Conservation (phyloP, 495 filamentous ascomycete species). For the Daldinia bambusicola region DNA sequence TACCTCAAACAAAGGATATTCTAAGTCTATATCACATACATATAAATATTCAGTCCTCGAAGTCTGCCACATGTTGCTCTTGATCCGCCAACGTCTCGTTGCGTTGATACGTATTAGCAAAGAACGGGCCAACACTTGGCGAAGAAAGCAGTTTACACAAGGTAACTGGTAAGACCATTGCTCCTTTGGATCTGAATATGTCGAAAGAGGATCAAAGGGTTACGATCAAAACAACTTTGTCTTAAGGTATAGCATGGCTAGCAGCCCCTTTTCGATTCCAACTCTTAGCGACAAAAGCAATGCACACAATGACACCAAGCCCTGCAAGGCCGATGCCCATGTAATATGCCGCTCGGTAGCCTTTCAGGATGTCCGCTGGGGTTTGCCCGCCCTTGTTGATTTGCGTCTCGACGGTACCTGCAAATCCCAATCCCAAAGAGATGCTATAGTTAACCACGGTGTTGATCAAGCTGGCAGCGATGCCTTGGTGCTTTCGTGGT, state of each 20-base stretch:
- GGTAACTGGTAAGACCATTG: neutral
- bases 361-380: conserved; percentile 48
- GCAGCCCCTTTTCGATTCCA: conserved; percentile 10
- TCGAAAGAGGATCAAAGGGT: neutral
- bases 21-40: neutral
- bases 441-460: conserved; percentile 60
- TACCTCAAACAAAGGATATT: neutral
- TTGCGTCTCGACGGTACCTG: conserved; percentile 57
- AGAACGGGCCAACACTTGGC: neutral
- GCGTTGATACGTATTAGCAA: neutral
- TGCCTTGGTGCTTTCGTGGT: conserved; percentile 55
- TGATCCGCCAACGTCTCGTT: neutral
- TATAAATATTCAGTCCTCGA: neutral
- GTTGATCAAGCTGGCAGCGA: conserved; percentile 56
- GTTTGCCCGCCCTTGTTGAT: conserved; percentile 48
- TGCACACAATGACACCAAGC: conserved; percentile 39
- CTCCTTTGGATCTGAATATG: neutral
- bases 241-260: neutral
- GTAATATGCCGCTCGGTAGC: conserved; percentile 53
- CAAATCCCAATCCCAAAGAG: conserved; percentile 59
- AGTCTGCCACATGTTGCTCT: neutral
- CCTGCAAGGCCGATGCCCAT: conserved; percentile 49
- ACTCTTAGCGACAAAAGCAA: conserved; percentile 36
- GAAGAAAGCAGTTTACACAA: neutral
- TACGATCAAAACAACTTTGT: neutral